phyloP scores from a whole-genome alignment of 139 green algal genomes.

The Coccomyxa sp. region DNA sequence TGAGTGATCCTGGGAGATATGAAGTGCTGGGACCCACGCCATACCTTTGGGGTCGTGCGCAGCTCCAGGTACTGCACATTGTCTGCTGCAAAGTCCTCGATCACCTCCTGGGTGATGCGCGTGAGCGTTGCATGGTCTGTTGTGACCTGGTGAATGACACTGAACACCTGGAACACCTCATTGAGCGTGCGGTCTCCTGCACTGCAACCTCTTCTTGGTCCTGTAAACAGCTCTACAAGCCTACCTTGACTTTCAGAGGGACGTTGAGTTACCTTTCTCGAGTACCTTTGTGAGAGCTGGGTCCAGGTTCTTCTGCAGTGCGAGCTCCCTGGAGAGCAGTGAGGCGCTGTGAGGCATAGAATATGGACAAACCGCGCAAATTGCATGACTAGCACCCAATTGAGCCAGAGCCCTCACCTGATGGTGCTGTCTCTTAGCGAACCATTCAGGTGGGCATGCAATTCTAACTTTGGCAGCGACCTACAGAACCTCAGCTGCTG shows the following conservation, averaged over 20 bases:
- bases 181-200: conserved; percentile 43
- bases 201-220: neutral
- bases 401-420: conserved; percentile 3
- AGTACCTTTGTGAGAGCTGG: conserved; percentile 32
- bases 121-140: conserved; percentile 57
- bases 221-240: neutral
- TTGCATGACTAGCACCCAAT: neutral
- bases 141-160: conserved; percentile 61
- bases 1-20: too few relatives aligned
- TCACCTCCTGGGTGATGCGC: conserved; percentile 62
- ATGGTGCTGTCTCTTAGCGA: conserved; percentile 47
- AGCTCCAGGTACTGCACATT: conserved; percentile 75
- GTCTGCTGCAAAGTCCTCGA: conserved; percentile 57
- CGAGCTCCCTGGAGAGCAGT: conserved; percentile 36
- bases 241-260: too few relatives aligned
- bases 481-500: conserved; percentile 54
- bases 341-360: neutral
- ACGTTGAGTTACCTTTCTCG: conserved; percentile 14
- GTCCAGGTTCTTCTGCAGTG: conserved; percentile 9
- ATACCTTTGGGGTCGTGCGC: conserved; percentile 79
- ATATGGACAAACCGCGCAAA: neutral
- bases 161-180: conserved; percentile 79
- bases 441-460: conserved; percentile 87
- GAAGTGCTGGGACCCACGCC: neutral
- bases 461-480: conserved; percentile 74